A percentile compares a stretch with the other conserved stretches of the same genome.
phyloP scores from a whole-genome alignment of 441 rosid genomes.

The Breynia disticha region DNA sequence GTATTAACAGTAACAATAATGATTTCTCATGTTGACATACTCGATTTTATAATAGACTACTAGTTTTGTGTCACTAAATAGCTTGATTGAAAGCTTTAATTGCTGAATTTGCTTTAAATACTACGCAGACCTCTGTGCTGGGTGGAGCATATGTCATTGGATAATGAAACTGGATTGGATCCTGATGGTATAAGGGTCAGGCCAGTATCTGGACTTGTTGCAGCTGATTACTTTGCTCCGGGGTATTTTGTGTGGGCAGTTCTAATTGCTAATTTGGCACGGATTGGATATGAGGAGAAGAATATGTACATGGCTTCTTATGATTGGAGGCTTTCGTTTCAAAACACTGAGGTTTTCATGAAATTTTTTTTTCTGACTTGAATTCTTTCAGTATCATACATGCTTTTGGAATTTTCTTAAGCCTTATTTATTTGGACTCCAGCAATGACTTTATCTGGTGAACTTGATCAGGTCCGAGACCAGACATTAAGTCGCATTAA shows the following conservation, averaged over 20 bases:
- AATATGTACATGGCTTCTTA: slow-evolving; percentile 85
- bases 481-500: slow-evolving; percentile 81
- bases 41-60: too few relatives aligned
- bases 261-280: slow-evolving; percentile 75
- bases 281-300: slow-evolving; percentile 81
- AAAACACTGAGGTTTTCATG: slow-evolving; percentile 57
- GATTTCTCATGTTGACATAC: too few relatives aligned
- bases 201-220: slow-evolving; percentile 77
- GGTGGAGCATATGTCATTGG: slow-evolving; percentile 84
- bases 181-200: slow-evolving; percentile 65
- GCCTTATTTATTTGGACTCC: not conserved
- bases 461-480: slow-evolving; percentile 64
- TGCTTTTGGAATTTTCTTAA: not conserved
- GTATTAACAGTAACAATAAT: too few relatives aligned
- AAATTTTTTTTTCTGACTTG: not conserved
- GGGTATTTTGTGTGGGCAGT: slow-evolving; percentile 94
- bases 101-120: too few relatives aligned
- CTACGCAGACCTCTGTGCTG: slow-evolving; percentile 70
- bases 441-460: slow-evolving; percentile 1
- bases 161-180: slow-evolving; percentile 81
- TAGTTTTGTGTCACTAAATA: not conserved
- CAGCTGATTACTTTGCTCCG: slow-evolving; percentile 85
- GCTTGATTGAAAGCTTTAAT: too few relatives aligned
- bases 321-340: slow-evolving; percentile 85
- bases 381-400: not conserved